Conservation (phyloP, 768 basidiomycete genomes). For the Phanerochaete carnosa region DNA sequence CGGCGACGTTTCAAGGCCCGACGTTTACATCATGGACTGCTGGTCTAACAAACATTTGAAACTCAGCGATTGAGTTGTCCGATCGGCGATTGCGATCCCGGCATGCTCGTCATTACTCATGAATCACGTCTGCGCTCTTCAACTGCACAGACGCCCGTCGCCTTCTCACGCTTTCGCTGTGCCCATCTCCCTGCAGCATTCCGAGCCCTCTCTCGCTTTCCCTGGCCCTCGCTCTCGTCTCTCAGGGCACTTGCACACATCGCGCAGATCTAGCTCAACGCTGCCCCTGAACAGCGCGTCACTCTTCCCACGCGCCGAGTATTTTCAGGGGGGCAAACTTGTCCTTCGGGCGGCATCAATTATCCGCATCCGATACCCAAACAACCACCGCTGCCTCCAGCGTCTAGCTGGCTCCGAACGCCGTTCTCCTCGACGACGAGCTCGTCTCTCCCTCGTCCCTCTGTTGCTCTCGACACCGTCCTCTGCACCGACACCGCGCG, state of each 20-base stretch:
- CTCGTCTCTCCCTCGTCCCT: background rate
- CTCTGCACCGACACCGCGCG: background rate
- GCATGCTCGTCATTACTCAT: background rate
- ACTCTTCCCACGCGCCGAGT: conserved; percentile 3
- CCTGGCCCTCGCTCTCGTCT: too few species aligned
- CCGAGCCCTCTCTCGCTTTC: background rate
- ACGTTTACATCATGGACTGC: background rate
- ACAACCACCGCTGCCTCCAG: conserved; percentile 10
- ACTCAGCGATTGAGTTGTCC: background rate
- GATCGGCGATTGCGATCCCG: conserved; percentile 7
- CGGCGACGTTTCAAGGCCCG: background rate
- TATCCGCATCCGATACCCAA: conserved; percentile 1
- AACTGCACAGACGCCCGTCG: too few species aligned
- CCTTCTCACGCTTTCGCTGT: too few species aligned
- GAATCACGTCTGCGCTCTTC: background rate
- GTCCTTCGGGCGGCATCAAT: conserved; percentile 3
- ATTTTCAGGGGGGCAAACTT: conserved; percentile 13
- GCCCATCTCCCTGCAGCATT: background rate
- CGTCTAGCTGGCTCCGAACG: background rate
- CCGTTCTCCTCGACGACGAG: background rate
- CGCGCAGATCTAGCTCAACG: conserved; percentile 4
- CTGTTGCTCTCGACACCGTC: background rate
- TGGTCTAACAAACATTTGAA: background rate
- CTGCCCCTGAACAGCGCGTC: conserved; percentile 1
- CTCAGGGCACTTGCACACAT: background rate